Conservation (phyloP, 495 filamentous ascomycete genomes). For the Bacidia rubella region DNA sequence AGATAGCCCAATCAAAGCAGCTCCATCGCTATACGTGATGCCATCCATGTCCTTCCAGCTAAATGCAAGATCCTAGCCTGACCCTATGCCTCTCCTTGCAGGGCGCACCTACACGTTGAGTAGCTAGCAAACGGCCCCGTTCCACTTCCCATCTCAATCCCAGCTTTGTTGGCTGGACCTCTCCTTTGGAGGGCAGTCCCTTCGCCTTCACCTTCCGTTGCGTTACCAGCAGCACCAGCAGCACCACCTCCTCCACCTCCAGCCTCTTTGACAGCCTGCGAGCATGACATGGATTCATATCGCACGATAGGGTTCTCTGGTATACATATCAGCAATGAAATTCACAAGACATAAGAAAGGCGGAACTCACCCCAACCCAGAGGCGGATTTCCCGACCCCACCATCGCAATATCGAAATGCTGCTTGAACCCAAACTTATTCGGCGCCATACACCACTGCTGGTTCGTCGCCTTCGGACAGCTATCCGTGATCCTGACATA, state of each 20-base stretch:
- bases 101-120: not conserved
- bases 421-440: not conserved
- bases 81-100: not conserved
- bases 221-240: not conserved
- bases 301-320: not conserved
- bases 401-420: conserved; percentile 1
- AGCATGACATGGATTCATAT: not conserved
- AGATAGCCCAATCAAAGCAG: too few relatives aligned
- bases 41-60: not conserved
- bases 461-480: not conserved
- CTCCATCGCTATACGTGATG: not conserved
- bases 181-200: not conserved
- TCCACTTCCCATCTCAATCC: not conserved
- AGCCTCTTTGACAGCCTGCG: not conserved
- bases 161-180: not conserved
- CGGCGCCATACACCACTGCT: not conserved
- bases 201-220: not conserved
- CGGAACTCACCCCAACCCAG: not conserved
- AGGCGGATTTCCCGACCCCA: not conserved
- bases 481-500: not conserved
- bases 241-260: too few relatives aligned
- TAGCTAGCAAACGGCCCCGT: not conserved
- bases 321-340: too few relatives aligned
- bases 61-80: too few relatives aligned
- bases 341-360: too few relatives aligned